These are phyloP conservation scores for Coprinopsis cinerea DNA, from an alignment of 768 basidiomycete genomes.

Conservation along the genomic window DNA sequence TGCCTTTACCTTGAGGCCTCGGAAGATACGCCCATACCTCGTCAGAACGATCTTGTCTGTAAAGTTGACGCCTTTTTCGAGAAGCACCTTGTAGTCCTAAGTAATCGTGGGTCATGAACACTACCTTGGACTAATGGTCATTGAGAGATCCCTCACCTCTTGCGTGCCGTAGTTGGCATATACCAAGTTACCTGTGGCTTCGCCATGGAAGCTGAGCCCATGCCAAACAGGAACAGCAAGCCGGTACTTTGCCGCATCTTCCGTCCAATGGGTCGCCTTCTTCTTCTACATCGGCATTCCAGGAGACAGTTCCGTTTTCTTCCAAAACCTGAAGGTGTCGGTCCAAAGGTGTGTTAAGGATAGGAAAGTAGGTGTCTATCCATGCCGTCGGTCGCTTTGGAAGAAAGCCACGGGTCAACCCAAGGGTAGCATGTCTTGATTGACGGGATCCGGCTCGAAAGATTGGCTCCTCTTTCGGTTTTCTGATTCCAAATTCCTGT, in stretches of 20 bases:
- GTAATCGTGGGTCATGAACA: not conserved
- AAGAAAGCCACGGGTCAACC: conserved; percentile 33
- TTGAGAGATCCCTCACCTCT: conserved; percentile 27
- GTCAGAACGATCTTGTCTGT: conserved; percentile 71
- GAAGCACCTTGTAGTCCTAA: conserved; percentile 48
- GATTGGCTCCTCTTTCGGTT: conserved; percentile 44
- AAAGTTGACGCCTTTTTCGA: conserved; percentile 47
- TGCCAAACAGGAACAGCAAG: conserved; percentile 78
- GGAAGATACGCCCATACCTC: conserved; percentile 71
- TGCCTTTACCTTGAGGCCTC: conserved; percentile 69
- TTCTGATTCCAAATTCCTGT: conserved; percentile 48
- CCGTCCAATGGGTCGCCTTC: conserved; percentile 61
- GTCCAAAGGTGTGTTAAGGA: conserved; percentile 74
- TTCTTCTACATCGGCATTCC: conserved; percentile 56
- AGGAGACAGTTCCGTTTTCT: conserved; percentile 5
- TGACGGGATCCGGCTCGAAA: conserved; percentile 64
- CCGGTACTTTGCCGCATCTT: conserved; percentile 62
- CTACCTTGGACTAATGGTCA: not conserved
- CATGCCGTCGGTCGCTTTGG: conserved; percentile 42
- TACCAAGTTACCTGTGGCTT: conserved; percentile 61
- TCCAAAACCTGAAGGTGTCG: conserved; percentile 38
- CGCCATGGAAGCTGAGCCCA: conserved; percentile 73
- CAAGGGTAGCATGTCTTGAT: conserved; percentile 64
- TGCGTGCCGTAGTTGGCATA: conserved; percentile 80
- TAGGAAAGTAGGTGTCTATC: conserved; percentile 87